Evolutionary conservation across 2,329 filamentous ascomycete genomes (phyloP), one percentile per base, ranked within the genome.

Genomic region (Chrysoporthe cubensis): DNA sequence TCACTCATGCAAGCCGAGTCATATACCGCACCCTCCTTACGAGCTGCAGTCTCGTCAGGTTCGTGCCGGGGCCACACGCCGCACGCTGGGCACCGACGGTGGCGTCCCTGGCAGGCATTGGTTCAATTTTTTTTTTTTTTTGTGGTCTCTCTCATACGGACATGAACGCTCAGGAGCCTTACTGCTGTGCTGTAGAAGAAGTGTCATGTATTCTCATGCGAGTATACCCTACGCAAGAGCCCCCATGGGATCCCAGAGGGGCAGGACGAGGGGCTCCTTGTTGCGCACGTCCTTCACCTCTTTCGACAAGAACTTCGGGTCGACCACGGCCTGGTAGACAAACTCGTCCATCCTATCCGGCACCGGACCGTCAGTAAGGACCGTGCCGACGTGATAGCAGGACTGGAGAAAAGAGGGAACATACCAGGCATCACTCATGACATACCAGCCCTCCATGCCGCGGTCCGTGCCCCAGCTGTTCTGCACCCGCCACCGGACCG

Each of bases 301-400:
- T 74, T 87, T 85, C 65, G 82, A 82, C 64, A 91, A 82, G 74
- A 91, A 90, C 16, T 83, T 84, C 0, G 90, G 89, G 75, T 96
- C 92, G 6, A 97, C 88, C 16, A 96, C 93, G 8, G 91, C 92
- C 82, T 97, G 93, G 76, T 94, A 96, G 56, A 91, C 88, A 80
- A 94, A 96, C 79, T 92, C 84, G 70, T 91, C 88, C 87, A 92
- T 90, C 68, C 67, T 66, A 37, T 48, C 26, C 26, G 11, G 21
- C 4, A 56, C 7, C 3, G 2, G 37, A n/a, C 32, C 21, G 26
- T 54, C 32, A 37, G 11, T 4, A 40, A 58, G 26, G 6, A 42
- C 14, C 37, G 42, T 9, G 13, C 37, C 42, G 59, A 43, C 21
- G 37, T 16, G 26, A 26, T 26, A 26, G 26, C 26, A 50, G 18